phyloP scores from a whole-genome alignment of 140 eudicot species.

The Flaveria floridana region DNA sequence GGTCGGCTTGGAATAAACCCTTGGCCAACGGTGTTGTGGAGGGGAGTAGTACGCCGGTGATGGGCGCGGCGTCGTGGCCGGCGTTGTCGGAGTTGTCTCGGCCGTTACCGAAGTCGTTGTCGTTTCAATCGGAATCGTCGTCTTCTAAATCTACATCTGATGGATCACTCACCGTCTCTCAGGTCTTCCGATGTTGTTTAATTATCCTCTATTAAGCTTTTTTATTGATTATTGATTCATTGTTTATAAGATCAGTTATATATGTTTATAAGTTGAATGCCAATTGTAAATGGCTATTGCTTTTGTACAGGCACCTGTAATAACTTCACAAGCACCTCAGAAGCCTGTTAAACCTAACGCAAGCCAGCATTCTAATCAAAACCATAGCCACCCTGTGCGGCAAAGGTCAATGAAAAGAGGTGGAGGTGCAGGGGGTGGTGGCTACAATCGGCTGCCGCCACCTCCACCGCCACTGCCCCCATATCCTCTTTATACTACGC shows the following conservation, averaged over 20 bases:
- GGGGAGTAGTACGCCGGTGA: conserved; percentile 34
- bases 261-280: background rate
- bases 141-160: conserved; percentile 40
- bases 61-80: conserved; percentile 69
- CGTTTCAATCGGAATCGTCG: conserved; percentile 21
- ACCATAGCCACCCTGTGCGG: conserved; percentile 29
- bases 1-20: conserved; percentile 61
- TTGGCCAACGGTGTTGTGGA: conserved; percentile 40
- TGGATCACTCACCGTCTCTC: conserved; percentile 40
- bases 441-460: conserved; percentile 32
- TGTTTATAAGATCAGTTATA: too few relatives aligned
- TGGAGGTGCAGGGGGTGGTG: conserved; percentile 37
- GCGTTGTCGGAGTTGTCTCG: conserved; percentile 64
- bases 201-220: background rate
- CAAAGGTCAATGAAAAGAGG: conserved; percentile 52
- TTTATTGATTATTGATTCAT: too few relatives aligned
- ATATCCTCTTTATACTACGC: conserved; percentile 40
- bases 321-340: conserved; percentile 39
- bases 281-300: conserved; percentile 8
- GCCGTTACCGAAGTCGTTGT: conserved; percentile 36
- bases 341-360: conserved; percentile 45
- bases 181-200: conserved; percentile 28
- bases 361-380: background rate
- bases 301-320: conserved; percentile 50
- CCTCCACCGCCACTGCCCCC: conserved; percentile 57